Conservation (phyloP, 2,329 filamentous ascomycete genomes). For the Hymenoscyphus albidus region DNA sequence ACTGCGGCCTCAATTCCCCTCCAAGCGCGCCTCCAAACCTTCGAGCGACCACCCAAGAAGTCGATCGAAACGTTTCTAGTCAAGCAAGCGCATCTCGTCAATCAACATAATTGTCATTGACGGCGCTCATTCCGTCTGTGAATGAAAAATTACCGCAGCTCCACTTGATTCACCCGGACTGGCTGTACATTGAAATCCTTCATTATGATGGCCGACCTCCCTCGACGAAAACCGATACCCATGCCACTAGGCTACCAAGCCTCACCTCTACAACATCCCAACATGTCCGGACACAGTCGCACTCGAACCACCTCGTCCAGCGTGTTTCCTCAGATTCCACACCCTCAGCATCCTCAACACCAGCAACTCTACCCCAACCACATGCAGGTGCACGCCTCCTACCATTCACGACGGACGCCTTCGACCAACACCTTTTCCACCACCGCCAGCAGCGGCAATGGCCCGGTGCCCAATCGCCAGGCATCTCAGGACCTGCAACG, state of each 20-base stretch:
- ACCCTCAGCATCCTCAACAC: slow-evolving; percentile 21
- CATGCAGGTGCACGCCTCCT: slow-evolving; percentile 31
- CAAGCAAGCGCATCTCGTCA: not conserved
- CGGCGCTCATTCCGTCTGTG: not conserved
- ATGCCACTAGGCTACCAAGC: slow-evolving; percentile 29
- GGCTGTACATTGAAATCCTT: not conserved
- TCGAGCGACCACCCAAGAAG: not conserved
- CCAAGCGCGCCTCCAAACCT: not conserved
- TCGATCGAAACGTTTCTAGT: not conserved
- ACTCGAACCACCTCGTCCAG: slow-evolving; percentile 40
- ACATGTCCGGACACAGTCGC: slow-evolving; percentile 31
- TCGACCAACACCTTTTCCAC: slow-evolving; percentile 71
- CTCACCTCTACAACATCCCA: slow-evolving; percentile 17
- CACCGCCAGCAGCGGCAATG: slow-evolving; percentile 50
- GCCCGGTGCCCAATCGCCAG: slow-evolving; percentile 48
- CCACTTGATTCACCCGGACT: not conserved
- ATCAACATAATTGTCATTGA: not conserved
- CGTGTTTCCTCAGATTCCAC: slow-evolving; percentile 25
- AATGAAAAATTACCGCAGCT: not conserved
- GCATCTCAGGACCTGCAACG: slow-evolving; percentile 63
- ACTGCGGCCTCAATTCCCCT: not conserved
- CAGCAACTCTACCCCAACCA: slow-evolving; percentile 32
- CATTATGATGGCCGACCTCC: slow-evolving; percentile 32
- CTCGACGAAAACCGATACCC: slow-evolving; percentile 28
- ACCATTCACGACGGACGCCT: slow-evolving; percentile 52